Percentiles rank a stretch among this genome's conserved stretches.
Conservation (phyloP, 352 stramenopile species). For the Phytophthora palmivora region DNA sequence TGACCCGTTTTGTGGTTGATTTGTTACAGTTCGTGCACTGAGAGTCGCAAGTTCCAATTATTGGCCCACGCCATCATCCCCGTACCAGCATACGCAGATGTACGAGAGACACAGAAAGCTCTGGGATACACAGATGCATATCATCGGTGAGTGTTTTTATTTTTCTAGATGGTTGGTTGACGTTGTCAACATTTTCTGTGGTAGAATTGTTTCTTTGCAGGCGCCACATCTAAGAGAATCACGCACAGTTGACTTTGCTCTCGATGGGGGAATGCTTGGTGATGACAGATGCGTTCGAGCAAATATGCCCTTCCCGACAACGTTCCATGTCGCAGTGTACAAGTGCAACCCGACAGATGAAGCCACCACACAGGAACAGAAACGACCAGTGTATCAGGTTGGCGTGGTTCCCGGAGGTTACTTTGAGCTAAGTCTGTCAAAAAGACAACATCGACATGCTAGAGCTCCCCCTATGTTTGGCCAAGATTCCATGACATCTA, state of each 20-base stretch:
- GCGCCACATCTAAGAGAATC: slow-evolving; percentile 19
- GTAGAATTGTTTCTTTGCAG: slow-evolving; percentile 48
- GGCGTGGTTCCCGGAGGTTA: slow-evolving; percentile 70
- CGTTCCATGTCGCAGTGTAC: slow-evolving; percentile 68
- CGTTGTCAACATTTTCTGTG: background rate
- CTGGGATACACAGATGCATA: slow-evolving; percentile 48
- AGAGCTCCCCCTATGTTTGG: slow-evolving; percentile 7
- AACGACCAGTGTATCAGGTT: slow-evolving; percentile 43
- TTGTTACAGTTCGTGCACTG: slow-evolving; percentile 44
- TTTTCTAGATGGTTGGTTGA: background rate
- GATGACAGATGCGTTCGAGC: slow-evolving; percentile 72
- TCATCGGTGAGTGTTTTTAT: slow-evolving; percentile 47
- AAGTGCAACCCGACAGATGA: slow-evolving; percentile 32
- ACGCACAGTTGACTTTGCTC: slow-evolving; percentile 57
- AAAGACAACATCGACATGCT: slow-evolving; percentile 33
- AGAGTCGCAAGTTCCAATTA: slow-evolving; percentile 78
- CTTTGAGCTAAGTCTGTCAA: slow-evolving; percentile 74
- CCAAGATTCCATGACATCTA: slow-evolving; percentile 59
- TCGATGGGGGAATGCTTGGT: slow-evolving; percentile 54
- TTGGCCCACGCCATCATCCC: slow-evolving; percentile 69
- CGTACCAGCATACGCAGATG: slow-evolving; percentile 70
- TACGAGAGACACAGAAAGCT: slow-evolving; percentile 51
- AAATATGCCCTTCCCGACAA: slow-evolving; percentile 70
- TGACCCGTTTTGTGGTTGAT: slow-evolving; percentile 5
- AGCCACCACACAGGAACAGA: slow-evolving; percentile 15